Base-by-base conservation (phyloP, 441 rosid species). In the Corymbia calophylla region DNA sequence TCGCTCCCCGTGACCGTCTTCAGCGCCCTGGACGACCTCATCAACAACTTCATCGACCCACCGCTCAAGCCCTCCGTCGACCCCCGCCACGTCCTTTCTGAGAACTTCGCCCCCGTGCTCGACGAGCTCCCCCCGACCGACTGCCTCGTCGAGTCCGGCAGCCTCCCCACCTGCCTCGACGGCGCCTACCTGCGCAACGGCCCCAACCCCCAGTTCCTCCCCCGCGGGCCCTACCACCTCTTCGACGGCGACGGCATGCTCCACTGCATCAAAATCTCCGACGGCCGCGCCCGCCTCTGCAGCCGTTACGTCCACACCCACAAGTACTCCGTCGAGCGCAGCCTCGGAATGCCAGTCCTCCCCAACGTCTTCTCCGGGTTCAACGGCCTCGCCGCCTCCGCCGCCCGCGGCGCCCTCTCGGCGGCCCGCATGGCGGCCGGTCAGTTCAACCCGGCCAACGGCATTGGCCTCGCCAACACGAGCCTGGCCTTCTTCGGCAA, bases 281-380 rank as follows among this genome's bases (percentile, higher is more conserved):
- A 85, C 13, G 99, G 98, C 73, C 91, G 90, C 73, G 97, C 98
- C 85, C 91, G 92, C 5, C 90, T 97, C 53, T 96, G 98, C 89
- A 95, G 99, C 92, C 94, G 99, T 49, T 97, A 95, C 89, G 98
- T 97, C 80, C 93, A 93, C 92, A 97, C 99, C 3, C 91, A 97
- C 39, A 97, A 97, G 49, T 97, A 95, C 90, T 91, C 53, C 47
- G 89, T 87, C 8, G 99, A 97, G 92, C 92, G 92, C 1, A 88
- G 93, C 15, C 93, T 88, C 25, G 98, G 99, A n/a, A 90, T 95
- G 39, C 94, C 97, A 5, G 90, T 97, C 56, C 35, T 97, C 12
- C 97, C 96, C 23, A 96, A 93, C 62, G 95, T 96, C 4, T 97
- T 97, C 87, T 93, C 98, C 2, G 96, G 97, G 29, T 96, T 97